These are phyloP conservation scores for Candida sphagnicola DNA, from an alignment of 805 yeast species.

Conservation along the genomic window DNA sequence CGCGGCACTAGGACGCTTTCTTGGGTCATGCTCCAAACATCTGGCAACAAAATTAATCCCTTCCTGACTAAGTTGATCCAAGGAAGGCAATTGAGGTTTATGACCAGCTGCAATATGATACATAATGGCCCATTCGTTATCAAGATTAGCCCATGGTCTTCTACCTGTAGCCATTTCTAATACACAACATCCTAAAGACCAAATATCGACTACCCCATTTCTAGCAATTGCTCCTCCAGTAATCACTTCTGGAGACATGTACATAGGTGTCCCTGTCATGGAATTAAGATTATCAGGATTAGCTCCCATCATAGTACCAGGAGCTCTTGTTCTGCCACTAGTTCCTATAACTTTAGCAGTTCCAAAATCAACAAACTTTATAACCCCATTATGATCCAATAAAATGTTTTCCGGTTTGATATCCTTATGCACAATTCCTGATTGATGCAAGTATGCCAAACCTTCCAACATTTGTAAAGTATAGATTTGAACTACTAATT, in stretches of 20 bases:
- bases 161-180: slow-evolving; percentile 96
- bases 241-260: slow-evolving; percentile 96
- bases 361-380: slow-evolving; percentile 95
- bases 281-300: slow-evolving; percentile 35
- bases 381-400: slow-evolving; percentile 86
- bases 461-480: slow-evolving; percentile 94
- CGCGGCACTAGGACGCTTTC: slow-evolving; percentile 74
- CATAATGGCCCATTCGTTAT: slow-evolving; percentile 98
- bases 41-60: slow-evolving; percentile 70
- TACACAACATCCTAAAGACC: slow-evolving; percentile 97
- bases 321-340: slow-evolving; percentile 41
- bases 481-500: slow-evolving; percentile 84
- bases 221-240: slow-evolving; percentile 65
- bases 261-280: slow-evolving; percentile 96
- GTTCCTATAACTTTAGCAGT: slow-evolving; percentile 88
- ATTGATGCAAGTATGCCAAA: slow-evolving; percentile 86
- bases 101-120: slow-evolving; percentile 97
- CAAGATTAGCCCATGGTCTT: slow-evolving; percentile 94
- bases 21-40: slow-evolving; percentile 82
- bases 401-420: slow-evolving; percentile 93
- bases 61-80: slow-evolving; percentile 69
- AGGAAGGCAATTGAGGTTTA: slow-evolving; percentile 76
- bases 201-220: slow-evolving; percentile 75
- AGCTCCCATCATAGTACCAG: neutral
- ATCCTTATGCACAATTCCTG: slow-evolving; percentile 95